phyloP scores from a whole-genome alignment of 1,284 basidiomycete genomes.

The Cerioporus squamosus region DNA sequence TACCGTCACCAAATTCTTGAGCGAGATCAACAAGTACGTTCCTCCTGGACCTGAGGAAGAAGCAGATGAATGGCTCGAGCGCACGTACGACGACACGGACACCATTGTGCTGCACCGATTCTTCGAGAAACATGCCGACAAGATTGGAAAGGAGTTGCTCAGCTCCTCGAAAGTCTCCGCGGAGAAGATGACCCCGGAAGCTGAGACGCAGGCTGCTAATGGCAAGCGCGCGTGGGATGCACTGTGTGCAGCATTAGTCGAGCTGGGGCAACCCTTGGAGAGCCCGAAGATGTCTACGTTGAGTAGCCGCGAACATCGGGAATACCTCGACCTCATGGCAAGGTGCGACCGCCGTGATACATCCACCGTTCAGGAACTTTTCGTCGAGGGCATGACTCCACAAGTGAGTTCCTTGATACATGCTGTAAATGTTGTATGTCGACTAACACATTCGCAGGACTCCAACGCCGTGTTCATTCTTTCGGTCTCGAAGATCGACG shows the following conservation, averaged over 20 bases:
- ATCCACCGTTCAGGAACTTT: slow-evolving; percentile 67
- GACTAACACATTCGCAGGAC: slow-evolving; percentile 41
- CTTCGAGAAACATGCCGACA: slow-evolving; percentile 82
- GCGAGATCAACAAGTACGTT: slow-evolving; percentile 73
- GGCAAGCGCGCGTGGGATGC: slow-evolving; percentile 81
- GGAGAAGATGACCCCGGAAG: slow-evolving; percentile 44
- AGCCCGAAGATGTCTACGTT: slow-evolving; percentile 58
- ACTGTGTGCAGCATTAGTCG: slow-evolving; percentile 76
- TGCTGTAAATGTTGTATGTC: neutral
- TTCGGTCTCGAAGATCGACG: slow-evolving; percentile 70
- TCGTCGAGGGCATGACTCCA: slow-evolving; percentile 61
- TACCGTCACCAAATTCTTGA: slow-evolving; percentile 83
- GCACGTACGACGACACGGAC: slow-evolving; percentile 80
- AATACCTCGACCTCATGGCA: slow-evolving; percentile 72
- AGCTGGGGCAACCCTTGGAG: slow-evolving; percentile 75
- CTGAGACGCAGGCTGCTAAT: slow-evolving; percentile 56
- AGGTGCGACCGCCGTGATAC: slow-evolving; percentile 68
- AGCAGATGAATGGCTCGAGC: slow-evolving; percentile 73
- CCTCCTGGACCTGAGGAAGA: slow-evolving; percentile 55
- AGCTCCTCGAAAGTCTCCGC: slow-evolving; percentile 67
- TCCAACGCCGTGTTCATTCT: slow-evolving; percentile 63
- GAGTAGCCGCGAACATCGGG: slow-evolving; percentile 57
- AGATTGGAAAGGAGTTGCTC: slow-evolving; percentile 82
- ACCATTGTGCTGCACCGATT: slow-evolving; percentile 82
- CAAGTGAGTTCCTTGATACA: slow-evolving; percentile 41